These are phyloP conservation scores for Musa acuminata DNA, from an alignment of 176 grass and related monocot species.

Conservation along the genomic window DNA sequence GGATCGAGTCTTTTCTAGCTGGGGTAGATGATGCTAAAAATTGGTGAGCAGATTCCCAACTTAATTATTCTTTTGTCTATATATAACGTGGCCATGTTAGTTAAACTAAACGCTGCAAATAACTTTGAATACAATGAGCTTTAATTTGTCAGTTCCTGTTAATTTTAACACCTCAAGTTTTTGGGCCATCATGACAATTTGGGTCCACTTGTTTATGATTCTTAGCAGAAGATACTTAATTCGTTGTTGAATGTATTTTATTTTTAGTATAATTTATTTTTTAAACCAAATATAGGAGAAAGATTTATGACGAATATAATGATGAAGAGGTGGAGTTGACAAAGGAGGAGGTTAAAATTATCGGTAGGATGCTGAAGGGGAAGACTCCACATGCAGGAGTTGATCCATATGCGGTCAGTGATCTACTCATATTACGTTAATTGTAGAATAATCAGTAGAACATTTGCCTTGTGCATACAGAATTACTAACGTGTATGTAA, in stretches of 20 bases:
- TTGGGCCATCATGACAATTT: no score
- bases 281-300: conserved; percentile 46
- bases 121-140: neutral
- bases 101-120: no score
- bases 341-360: conserved; percentile 77
- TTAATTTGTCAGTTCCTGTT: neutral
- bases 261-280: conserved; percentile 16
- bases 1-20: conserved; percentile 46
- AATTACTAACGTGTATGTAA: conserved; percentile 13
- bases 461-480: neutral
- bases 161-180: neutral
- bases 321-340: conserved; percentile 85
- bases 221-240: neutral
- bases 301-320: conserved; percentile 77
- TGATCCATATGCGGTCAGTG: conserved; percentile 85
- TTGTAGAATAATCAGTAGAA: no score
- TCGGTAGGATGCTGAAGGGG: conserved; percentile 71
- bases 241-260: neutral
- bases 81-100: no score
- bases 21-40: conserved; percentile 56
- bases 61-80: neutral
- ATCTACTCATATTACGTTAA: neutral
- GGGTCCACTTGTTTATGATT: no score
- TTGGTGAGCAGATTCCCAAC: conserved; percentile 37
- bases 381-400: conserved; percentile 75